Percentiles rank a stretch among this genome's conserved stretches.
Evolutionary conservation across 2,329 filamentous ascomycete genomes (phyloP).

Genomic region (Tolypocladium ovalisporum): DNA sequence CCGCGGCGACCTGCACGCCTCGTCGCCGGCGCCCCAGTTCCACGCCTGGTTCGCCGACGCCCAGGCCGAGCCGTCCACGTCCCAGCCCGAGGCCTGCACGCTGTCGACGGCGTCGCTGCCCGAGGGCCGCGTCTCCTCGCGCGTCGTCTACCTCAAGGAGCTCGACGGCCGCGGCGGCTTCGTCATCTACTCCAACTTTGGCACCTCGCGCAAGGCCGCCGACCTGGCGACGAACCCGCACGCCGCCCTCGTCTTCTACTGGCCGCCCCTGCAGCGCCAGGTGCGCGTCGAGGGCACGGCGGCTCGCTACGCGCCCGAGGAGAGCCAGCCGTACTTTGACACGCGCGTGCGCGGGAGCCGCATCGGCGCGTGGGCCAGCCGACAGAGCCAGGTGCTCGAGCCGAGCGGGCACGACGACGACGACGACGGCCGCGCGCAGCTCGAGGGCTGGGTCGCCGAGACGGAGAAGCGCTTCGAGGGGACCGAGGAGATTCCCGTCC

Average conservation of each 20-base stretch:
- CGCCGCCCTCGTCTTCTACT: slow-evolving; percentile 83
- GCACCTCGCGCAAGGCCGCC: slow-evolving; percentile 56
- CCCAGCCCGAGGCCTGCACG: slow-evolving; percentile 80
- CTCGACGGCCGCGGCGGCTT: slow-evolving; percentile 66
- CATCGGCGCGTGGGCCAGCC: slow-evolving; percentile 87
- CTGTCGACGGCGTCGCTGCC: slow-evolving; percentile 78
- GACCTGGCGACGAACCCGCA: slow-evolving; percentile 66
- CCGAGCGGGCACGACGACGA: slow-evolving; percentile 24
- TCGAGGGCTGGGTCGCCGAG: slow-evolving; percentile 70
- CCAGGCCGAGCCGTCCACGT: slow-evolving; percentile 40
- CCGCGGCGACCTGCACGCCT: slow-evolving; percentile 45
- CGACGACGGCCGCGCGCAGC: slow-evolving; percentile 59
- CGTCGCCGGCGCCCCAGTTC: slow-evolving; percentile 72
- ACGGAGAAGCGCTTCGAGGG: slow-evolving; percentile 66
- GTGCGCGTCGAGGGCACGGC: slow-evolving; percentile 76
- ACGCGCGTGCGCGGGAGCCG: slow-evolving; percentile 66
- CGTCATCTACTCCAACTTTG: slow-evolving; percentile 90
- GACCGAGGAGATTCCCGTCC: slow-evolving; percentile 72
- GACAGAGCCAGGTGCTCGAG: slow-evolving; percentile 69
- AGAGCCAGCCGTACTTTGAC: slow-evolving; percentile 61
- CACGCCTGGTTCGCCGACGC: slow-evolving; percentile 79
- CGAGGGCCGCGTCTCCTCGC: slow-evolving; percentile 71
- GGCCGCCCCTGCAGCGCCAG: slow-evolving; percentile 77
- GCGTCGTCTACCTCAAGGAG: slow-evolving; percentile 92
- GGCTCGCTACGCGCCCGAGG: slow-evolving; percentile 54